Base-by-base conservation (phyloP, 306 rosid species). In the Pyrus betulifolia region DNA sequence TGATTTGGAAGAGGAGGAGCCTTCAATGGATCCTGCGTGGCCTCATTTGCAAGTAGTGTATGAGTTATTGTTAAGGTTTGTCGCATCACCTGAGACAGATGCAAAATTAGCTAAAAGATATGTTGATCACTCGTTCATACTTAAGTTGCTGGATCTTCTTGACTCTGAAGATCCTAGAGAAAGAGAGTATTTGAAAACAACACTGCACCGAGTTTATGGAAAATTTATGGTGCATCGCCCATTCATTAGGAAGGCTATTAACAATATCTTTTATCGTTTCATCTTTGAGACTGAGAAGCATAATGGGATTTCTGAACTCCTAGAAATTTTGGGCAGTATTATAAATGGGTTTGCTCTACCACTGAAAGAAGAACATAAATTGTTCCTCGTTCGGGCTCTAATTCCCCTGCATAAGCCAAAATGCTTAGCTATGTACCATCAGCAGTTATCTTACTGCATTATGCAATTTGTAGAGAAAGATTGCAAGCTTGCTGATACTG, bases 1-100 rank as follows among this genome's bases (percentile, higher is more conserved):
- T 87, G 97, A 92, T 35, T 61, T 92, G 81, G 97, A 92, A 73
- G 97, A 92, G 83, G 96, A 92, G 62, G 96, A 90, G 86, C 93
- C 90, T 80, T 84, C 88, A 0, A 86, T 90, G 97, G 97, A 92
- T 78, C 92, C 96, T 69, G 86, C 91, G 4, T 92, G 97, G 97
- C 88, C 93, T 58, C 97, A 92, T 79, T 84, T 92, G 87, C 97
- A 92, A 65, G 79, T 92, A 17, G 96, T 92, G 52, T 87, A 91
- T 21, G 97, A 91, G 84, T 86, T 91, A 77, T 85, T 91, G 64
- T 87, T 91, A 46, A 78, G 92, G 59, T 91, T 91, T 68, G 88
- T 91, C 3, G 88, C 97, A 13, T 91, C 93, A 2, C 88, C 92
- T 46, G 97, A 91, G 81, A 80, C 87, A 69, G 97, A 91, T 70